Evolutionary conservation across 768 basidiomycete genomes (phyloP).

Genomic region (Boletus huronensis): DNA sequence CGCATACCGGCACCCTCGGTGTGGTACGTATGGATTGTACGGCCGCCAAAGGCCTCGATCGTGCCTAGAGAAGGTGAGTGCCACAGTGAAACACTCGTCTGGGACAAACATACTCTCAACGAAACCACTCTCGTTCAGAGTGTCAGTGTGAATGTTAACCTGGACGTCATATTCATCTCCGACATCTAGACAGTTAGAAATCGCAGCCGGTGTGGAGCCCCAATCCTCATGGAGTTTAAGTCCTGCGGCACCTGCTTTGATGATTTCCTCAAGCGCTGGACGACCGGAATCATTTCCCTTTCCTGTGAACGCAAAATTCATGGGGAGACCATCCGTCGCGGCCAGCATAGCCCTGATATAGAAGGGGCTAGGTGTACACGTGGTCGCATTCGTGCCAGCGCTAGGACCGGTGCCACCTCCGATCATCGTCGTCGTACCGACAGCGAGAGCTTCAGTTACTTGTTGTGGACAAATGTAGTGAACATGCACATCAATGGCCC

Average conservation of each 20-base stretch:
- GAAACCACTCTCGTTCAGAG: slow-evolving; percentile 95
- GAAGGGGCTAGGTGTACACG: slow-evolving; percentile 88
- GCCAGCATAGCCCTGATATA: slow-evolving; percentile 89
- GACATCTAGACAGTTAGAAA: slow-evolving; percentile 71
- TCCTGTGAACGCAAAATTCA: slow-evolving; percentile 95
- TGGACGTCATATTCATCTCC: slow-evolving; percentile 94
- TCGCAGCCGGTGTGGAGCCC: slow-evolving; percentile 86
- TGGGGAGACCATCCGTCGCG: slow-evolving; percentile 83
- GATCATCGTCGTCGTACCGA: slow-evolving; percentile 89
- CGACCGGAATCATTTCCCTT: slow-evolving; percentile 91
- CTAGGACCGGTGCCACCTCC: slow-evolving; percentile 96
- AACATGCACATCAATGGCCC: slow-evolving; percentile 86
- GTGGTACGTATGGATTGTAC: slow-evolving; percentile 97
- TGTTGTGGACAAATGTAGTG: slow-evolving; percentile 97
- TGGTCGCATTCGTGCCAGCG: slow-evolving; percentile 84
- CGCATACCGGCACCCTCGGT: slow-evolving; percentile 84
- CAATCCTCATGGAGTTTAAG: slow-evolving; percentile 98
- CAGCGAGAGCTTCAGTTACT: slow-evolving; percentile 77
- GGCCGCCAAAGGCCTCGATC: slow-evolving; percentile 80
- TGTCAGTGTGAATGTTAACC: slow-evolving; percentile 94
- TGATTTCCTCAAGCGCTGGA: slow-evolving; percentile 71
- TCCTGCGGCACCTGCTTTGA: slow-evolving; percentile 81
- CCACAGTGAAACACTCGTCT: not conserved
- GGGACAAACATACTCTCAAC: slow-evolving; percentile 70
- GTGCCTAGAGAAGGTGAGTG: slow-evolving; percentile 51